Evolutionary conservation across 176 grass and related monocot genomes (phyloP), one percentile per base, ranked within the genome.

Genomic region (Zizania latifolia): DNA sequence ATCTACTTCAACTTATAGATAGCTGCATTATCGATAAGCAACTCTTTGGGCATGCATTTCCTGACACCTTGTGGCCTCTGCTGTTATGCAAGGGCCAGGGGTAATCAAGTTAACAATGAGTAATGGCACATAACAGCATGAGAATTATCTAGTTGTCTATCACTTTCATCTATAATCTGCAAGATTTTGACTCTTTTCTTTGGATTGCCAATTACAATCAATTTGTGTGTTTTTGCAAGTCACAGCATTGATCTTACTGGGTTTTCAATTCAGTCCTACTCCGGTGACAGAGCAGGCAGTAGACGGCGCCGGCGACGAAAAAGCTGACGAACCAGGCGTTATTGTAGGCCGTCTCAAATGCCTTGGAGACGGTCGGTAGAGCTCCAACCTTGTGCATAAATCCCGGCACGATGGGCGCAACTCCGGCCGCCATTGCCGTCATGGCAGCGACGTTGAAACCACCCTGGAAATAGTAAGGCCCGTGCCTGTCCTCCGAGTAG

Each of bases 321-420:
- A 98, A 94, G 38, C 95, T 92, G 50, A 94, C 89, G 23, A 98
- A 98, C 88, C 86, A 98, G 37, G 84, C 91, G 39, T 98, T 98
- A 70, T 92, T 92, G 72, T 98, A 94, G 34, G 79, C 89, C 2
- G 46, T 44, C 5, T 88, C 28, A 65, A 94, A 88, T 6, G 79
- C 68, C 2, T 70, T 54, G 4, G 36, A 30, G 11, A 88, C 79
- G 27, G 62, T 82, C 2, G 72, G 72, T 46, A 94, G 68, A 77
- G 86, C 73, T 24, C 95, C 95, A 4, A 92, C 43, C 44, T 89
- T 94, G 14, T 90, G 65, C 11, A 94, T 70, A 66, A 98, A 94
- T 1, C 95, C 95, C 0, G 89, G 95, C 12, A 98, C 71, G 24
- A 98, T 82, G 0, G 91, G 95, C 31, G 63, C 38, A 24, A 94